Evolutionary conservation across 1,284 basidiomycete species (phyloP).

Genomic region (Coniferiporia sulphurascens): DNA sequence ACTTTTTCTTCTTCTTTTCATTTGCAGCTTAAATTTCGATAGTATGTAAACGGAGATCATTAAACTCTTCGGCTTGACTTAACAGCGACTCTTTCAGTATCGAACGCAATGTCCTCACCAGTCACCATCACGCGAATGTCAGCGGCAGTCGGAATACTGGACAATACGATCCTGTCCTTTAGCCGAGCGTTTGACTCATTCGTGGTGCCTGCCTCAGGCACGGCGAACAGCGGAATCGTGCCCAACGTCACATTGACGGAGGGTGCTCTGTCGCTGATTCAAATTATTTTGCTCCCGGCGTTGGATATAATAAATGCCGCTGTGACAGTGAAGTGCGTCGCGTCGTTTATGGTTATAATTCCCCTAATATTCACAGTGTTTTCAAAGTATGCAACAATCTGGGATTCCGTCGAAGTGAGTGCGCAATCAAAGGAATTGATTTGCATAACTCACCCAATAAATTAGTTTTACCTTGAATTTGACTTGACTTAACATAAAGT

Average conservation of each 20-base stretch:
- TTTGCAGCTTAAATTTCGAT: slow-evolving; percentile 9
- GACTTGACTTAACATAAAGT: background rate
- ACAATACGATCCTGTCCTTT: slow-evolving; percentile 25
- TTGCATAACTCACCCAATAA: background rate
- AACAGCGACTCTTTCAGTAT: background rate
- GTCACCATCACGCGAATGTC: slow-evolving; percentile 9
- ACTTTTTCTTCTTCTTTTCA: background rate
- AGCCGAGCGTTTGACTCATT: slow-evolving; percentile 36
- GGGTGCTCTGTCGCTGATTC: slow-evolving; percentile 32
- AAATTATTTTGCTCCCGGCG: slow-evolving; percentile 33
- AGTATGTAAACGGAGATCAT: background rate
- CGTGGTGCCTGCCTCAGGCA: slow-evolving; percentile 32
- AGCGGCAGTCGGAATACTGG: slow-evolving; percentile 6
- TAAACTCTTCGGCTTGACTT: background rate
- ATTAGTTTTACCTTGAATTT: slow-evolving; percentile 4
- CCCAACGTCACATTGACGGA: slow-evolving; percentile 35
- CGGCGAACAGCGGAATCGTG: slow-evolving; percentile 35
- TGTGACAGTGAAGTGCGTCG: slow-evolving; percentile 33
- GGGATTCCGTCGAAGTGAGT: slow-evolving; percentile 14
- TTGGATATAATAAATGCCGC: slow-evolving; percentile 35
- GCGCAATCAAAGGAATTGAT: background rate
- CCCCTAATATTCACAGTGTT: background rate
- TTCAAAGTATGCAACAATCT: slow-evolving; percentile 6
- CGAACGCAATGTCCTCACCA: slow-evolving; percentile 3
- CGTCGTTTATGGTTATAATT: background rate